Evolutionary conservation across 306 rosid species (phyloP).

Genomic region (Amphicarpaea edgeworthii): DNA sequence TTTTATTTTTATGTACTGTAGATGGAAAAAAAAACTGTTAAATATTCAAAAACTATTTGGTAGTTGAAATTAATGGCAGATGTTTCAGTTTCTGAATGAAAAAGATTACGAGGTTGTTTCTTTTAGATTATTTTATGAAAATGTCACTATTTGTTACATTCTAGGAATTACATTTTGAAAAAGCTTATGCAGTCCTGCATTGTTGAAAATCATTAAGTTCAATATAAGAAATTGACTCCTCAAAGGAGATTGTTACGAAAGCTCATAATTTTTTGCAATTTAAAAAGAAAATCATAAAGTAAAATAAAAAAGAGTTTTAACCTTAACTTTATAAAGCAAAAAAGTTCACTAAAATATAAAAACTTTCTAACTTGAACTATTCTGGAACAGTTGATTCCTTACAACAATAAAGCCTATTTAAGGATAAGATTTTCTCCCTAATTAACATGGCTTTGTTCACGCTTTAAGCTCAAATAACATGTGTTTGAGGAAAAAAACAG

Average conservation of each 20-base stretch:
- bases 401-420: slow-evolving; percentile 6
- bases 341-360: background rate
- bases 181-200: too few relatives aligned
- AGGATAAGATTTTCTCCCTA: background rate
- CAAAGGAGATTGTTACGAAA: background rate
- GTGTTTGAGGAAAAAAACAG: background rate
- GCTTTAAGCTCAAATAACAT: background rate
- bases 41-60: too few relatives aligned
- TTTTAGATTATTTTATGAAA: too few relatives aligned
- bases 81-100: too few relatives aligned
- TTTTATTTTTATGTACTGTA: too few relatives aligned
- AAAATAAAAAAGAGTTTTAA: background rate
- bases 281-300: background rate
- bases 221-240: background rate
- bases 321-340: background rate
- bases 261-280: background rate
- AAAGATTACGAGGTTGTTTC: too few relatives aligned
- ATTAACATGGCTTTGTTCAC: background rate
- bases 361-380: background rate
- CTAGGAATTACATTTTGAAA: too few relatives aligned
- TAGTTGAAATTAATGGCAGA: too few relatives aligned
- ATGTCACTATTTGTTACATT: too few relatives aligned
- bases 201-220: too few relatives aligned
- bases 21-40: too few relatives aligned
- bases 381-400: background rate